Evolutionary conservation across 202 grass and related monocot genomes (phyloP), one percentile per base, ranked within the genome.

Genomic region (Setaria viridis): DNA sequence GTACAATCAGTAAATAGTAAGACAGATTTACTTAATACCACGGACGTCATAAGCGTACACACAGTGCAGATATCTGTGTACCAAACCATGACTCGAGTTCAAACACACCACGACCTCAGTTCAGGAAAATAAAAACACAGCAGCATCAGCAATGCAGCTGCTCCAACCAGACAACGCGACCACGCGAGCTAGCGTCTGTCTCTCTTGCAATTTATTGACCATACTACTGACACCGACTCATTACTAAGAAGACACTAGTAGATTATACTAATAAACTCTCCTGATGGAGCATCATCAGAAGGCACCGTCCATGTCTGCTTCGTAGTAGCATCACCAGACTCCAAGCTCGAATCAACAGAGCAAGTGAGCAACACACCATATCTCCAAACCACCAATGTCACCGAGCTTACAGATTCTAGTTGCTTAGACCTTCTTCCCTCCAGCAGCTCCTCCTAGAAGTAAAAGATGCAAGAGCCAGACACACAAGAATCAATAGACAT

Each of bases 231-330:
- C 7, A 79, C 10, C 2, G 20, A 67, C 20, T 37, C 29, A 0
- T 47, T 77, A 54, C 29, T 65, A 48, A 56, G 48, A 80, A 1
- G 16, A 57, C 39, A 75, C 6, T 29, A 72, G 70, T 54, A 20
- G 9, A 32, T 35, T 65, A 2, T 66, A 77, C 21, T 65, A 67
- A 39, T 20, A 58, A 20, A 1, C 42, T 66, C 50, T 77, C 49
- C 57, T 50, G 20, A 73, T 75, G 69, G 42, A 84, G 58, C 43
- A 65, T 20, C 56, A 81, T 48, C 56, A 81, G 46, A 81, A 77
- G 63, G 54, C 43, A 62, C 32, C 72, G 6, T 51, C 64, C 50
- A 39, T 57, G 55, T 39, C 29, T 72, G 78, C 41, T 67, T 78
- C 30, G 33, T 55, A 21, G 16, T 78, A 78, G 15, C 78, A 59